These are phyloP conservation scores for Artemisia argyi DNA, from an alignment of 129 eudicot genomes.

Conservation along the genomic window DNA sequence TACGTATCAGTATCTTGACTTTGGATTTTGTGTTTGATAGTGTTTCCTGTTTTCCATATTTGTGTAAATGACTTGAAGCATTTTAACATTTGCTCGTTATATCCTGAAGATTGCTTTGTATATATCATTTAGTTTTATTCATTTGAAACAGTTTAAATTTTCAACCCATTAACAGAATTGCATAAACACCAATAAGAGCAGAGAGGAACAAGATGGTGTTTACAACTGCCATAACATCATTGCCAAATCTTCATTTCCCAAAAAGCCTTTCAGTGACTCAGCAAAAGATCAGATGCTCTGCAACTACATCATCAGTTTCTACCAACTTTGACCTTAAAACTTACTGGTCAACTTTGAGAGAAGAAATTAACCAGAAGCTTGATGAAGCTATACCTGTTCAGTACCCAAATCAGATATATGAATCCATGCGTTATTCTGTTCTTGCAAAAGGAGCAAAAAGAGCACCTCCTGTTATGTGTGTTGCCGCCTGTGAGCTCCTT, in stretches of 20 bases:
- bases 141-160: not conserved
- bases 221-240: conserved; percentile 40
- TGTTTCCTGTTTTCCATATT: too few species aligned
- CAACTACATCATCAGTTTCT: conserved; percentile 35
- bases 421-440: conserved; percentile 96
- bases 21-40: too few species aligned
- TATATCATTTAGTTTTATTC: not conserved
- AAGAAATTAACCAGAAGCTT: conserved; percentile 72
- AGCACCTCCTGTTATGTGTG: conserved; percentile 97
- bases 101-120: too few species aligned
- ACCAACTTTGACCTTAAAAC: conserved; percentile 74
- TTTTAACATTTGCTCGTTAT: too few species aligned
- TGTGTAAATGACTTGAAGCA: not conserved
- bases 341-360: conserved; percentile 77
- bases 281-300: conserved; percentile 42
- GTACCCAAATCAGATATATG: conserved; percentile 81
- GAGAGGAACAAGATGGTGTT: conserved; percentile 27
- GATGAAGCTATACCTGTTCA: conserved; percentile 81
- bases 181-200: not conserved
- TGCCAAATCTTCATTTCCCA: conserved; percentile 31
- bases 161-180: not conserved
- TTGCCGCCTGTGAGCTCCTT: conserved; percentile 94
- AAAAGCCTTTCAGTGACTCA: conserved; percentile 31
- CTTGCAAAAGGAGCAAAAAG: conserved; percentile 89
- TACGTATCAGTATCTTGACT: too few species aligned